Evolutionary conservation across 1,284 basidiomycete genomes (phyloP).

Genomic region (Lignosus rhinocerotis): DNA sequence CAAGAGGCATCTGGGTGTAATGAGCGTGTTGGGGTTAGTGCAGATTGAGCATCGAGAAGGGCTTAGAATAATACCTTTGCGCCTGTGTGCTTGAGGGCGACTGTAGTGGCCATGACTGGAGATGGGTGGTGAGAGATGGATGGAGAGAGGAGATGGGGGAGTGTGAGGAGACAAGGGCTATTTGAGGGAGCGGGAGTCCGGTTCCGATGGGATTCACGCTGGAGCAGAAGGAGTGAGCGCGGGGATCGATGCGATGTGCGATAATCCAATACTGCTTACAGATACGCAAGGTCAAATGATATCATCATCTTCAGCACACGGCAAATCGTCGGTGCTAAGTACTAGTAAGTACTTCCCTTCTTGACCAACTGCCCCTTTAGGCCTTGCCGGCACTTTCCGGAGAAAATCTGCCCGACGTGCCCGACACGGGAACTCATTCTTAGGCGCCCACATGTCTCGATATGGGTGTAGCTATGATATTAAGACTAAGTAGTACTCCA

Average conservation of each 20-base stretch:
- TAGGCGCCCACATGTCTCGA: too few relatives aligned
- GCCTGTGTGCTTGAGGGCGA: conserved; percentile 55
- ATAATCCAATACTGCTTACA: too few relatives aligned
- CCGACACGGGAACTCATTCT: too few relatives aligned
- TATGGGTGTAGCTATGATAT: too few relatives aligned
- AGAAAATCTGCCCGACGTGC: not conserved
- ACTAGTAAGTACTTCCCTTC: conserved; percentile 6
- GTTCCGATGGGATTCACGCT: conserved; percentile 11
- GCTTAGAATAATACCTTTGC: conserved; percentile 47
- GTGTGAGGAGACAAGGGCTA: conserved; percentile 4
- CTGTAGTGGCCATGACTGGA: conserved; percentile 47
- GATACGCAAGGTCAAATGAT: too few relatives aligned
- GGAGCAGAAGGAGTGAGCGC: not conserved
- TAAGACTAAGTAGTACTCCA: too few relatives aligned
- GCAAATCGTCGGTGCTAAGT: conserved; percentile 11
- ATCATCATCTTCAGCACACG: conserved; percentile 13
- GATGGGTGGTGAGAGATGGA: conserved; percentile 12
- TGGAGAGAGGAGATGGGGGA: conserved; percentile 14
- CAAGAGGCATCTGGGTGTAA: conserved; percentile 53
- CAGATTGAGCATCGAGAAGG: not conserved
- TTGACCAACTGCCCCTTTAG: conserved; percentile 10
- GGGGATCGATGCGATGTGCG: conserved; percentile 15
- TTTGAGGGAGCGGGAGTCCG: conserved; percentile 14
- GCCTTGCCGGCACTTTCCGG: conserved; percentile 3
- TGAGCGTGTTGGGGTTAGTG: not conserved